A percentile compares a stretch with the other conserved stretches of the same genome.
These are phyloP conservation scores for Dactylonectria estremocensis DNA, from an alignment of 2,329 filamentous ascomycete genomes.

Conservation along the genomic window DNA sequence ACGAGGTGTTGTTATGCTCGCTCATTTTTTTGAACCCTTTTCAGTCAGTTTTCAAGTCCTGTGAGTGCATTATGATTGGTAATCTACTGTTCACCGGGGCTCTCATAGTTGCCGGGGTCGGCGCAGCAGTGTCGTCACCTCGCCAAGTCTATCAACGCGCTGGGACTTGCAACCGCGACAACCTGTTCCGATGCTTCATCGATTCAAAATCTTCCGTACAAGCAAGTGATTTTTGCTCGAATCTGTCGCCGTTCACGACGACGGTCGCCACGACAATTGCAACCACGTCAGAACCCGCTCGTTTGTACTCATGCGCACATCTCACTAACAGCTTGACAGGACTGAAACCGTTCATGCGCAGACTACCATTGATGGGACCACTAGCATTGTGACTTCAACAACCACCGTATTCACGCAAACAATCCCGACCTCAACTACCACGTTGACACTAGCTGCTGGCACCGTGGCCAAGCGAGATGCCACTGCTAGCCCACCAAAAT, in stretches of 20 bases:
- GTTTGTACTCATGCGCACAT: background rate
- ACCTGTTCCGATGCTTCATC: conserved; percentile 42
- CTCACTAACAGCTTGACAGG: conserved; percentile 19
- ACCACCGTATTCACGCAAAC: conserved; percentile 42
- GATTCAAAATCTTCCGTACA: conserved; percentile 38
- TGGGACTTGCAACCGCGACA: conserved; percentile 40
- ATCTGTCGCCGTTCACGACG: conserved; percentile 34
- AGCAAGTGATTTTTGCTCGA: conserved; percentile 40
- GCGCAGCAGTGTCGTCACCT: conserved; percentile 30
- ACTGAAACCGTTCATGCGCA: conserved; percentile 33
- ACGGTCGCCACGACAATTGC: conserved; percentile 35
- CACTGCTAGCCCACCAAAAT: conserved; percentile 32
- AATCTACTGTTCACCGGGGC: conserved; percentile 20
- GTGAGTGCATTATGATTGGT: conserved; percentile 5
- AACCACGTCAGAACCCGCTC: conserved; percentile 28
- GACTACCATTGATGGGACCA: conserved; percentile 25
- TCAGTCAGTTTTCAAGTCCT: too few relatives aligned
- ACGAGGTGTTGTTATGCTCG: background rate
- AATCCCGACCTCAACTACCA: conserved; percentile 38
- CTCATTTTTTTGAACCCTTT: background rate
- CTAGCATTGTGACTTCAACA: conserved; percentile 28
- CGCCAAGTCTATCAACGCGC: conserved; percentile 26
- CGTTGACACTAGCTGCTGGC: conserved; percentile 29
- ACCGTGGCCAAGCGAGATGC: conserved; percentile 25
- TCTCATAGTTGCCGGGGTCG: conserved; percentile 18